Percentiles rank a stretch among this genome's conserved stretches.
phyloP scores from a whole-genome alignment of 2,329 filamentous ascomycete genomes.

The Cercospora sp. region DNA sequence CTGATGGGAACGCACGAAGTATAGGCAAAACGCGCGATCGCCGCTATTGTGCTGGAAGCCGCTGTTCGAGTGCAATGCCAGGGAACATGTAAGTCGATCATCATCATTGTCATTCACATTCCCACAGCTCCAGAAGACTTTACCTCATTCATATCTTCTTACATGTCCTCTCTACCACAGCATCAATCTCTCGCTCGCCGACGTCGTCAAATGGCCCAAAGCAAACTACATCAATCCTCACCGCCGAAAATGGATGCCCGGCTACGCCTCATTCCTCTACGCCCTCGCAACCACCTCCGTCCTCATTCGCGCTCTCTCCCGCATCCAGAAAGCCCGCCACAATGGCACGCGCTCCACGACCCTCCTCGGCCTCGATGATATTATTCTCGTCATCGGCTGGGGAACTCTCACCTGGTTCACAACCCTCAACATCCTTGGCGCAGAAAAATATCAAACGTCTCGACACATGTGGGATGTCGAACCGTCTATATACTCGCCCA shows the following conservation, averaged over 20 bases:
- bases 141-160: neutral
- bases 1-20: neutral
- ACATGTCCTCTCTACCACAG: neutral
- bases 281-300: constrained; percentile 32
- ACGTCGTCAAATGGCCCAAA: constrained; percentile 18
- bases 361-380: constrained; percentile 6
- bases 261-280: constrained; percentile 33
- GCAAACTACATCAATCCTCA: constrained; percentile 34
- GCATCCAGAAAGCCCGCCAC: neutral
- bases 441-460: constrained; percentile 34
- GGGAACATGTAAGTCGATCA: constrained; percentile 11
- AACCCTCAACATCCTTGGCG: constrained; percentile 26
- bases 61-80: constrained; percentile 8
- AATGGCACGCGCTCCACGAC: neutral
- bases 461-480: constrained; percentile 42
- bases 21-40: neutral
- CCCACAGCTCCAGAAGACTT: neutral
- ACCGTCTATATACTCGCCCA: constrained; percentile 19
- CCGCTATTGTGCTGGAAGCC: neutral
- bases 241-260: constrained; percentile 36
- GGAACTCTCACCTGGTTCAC: constrained; percentile 32
- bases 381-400: constrained; percentile 24
- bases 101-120: neutral
- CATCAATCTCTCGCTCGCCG: constrained; percentile 12
- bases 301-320: constrained; percentile 31